Conservation (phyloP, 2,329 filamentous ascomycete genomes). For the Ambrosiella xylebori region DNA sequence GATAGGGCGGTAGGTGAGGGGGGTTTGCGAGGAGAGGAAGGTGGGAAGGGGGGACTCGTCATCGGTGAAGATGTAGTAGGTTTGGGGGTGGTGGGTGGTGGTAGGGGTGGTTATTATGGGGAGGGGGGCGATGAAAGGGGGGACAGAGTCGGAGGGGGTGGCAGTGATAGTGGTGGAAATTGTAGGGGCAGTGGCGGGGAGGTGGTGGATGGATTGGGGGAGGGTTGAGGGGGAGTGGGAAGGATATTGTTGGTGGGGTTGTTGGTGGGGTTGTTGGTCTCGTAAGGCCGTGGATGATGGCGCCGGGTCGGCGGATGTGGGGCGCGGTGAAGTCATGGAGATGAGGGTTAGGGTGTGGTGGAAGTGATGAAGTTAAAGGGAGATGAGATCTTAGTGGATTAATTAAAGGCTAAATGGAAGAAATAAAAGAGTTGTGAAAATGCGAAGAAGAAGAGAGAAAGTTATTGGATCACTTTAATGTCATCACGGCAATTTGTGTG, state of each 20-base stretch:
- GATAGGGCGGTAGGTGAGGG: conserved; percentile 28
- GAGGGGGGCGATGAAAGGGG: conserved; percentile 35
- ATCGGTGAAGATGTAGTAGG: conserved; percentile 87
- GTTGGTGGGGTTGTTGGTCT: not conserved
- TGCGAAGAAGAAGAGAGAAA: too few relatives aligned
- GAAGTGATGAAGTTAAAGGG: not conserved
- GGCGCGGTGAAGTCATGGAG: not conserved
- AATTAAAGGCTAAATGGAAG: not conserved
- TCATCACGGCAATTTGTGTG: too few relatives aligned
- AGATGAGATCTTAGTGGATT: not conserved
- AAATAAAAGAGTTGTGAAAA: too few relatives aligned
- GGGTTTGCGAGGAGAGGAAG: conserved; percentile 26
- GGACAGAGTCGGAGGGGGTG: not conserved
- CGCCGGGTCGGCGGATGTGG: not conserved
- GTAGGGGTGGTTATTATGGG: conserved; percentile 59
- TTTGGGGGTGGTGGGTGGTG: conserved; percentile 58
- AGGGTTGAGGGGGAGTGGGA: not conserved
- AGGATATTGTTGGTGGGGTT: not conserved
- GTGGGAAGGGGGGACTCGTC: conserved; percentile 68
- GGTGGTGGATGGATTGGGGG: not conserved
- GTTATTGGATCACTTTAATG: too few relatives aligned
- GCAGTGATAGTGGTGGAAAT: too few relatives aligned
- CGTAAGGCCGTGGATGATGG: not conserved
- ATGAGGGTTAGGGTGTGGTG: conserved; percentile 1
- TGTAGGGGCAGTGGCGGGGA: not conserved